These are phyloP conservation scores for Ganoderma lucidum DNA, from an alignment of 1,284 basidiomycete genomes.

Conservation along the genomic window DNA sequence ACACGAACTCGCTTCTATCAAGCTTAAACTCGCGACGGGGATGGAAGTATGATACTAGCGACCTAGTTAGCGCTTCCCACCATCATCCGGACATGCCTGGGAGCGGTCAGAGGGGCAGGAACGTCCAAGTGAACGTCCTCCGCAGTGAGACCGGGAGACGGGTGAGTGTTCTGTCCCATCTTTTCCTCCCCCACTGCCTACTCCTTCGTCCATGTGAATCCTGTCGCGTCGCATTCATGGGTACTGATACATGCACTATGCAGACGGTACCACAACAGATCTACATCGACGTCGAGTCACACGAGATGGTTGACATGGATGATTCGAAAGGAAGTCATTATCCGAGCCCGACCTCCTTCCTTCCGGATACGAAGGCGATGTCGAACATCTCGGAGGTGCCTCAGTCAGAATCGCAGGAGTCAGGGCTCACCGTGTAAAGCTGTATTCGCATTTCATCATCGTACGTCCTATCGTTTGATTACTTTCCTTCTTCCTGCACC, in stretches of 20 bases:
- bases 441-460: neutral
- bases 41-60: slow-evolving; percentile 36
- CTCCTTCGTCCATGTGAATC: neutral
- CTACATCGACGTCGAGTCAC: slow-evolving; percentile 41
- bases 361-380: slow-evolving; percentile 15
- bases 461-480: neutral
- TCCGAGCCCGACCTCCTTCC: neutral
- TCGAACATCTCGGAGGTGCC: neutral
- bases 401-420: neutral
- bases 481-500: neutral
- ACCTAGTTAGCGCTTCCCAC: neutral
- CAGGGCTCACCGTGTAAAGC: neutral
- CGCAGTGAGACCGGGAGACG: slow-evolving; percentile 2
- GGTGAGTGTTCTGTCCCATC: neutral
- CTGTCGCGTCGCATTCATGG: neutral
- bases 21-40: slow-evolving; percentile 41
- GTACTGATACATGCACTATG: neutral
- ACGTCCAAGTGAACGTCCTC: slow-evolving; percentile 10
- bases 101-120: neutral
- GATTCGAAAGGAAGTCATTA: slow-evolving; percentile 15
- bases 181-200: neutral
- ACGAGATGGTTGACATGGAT: slow-evolving; percentile 38
- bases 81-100: neutral
- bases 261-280: slow-evolving; percentile 33
- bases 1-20: slow-evolving; percentile 42